phyloP scores from a whole-genome alignment of 2,329 filamentous ascomycete species.

The Penicillium sp. region DNA sequence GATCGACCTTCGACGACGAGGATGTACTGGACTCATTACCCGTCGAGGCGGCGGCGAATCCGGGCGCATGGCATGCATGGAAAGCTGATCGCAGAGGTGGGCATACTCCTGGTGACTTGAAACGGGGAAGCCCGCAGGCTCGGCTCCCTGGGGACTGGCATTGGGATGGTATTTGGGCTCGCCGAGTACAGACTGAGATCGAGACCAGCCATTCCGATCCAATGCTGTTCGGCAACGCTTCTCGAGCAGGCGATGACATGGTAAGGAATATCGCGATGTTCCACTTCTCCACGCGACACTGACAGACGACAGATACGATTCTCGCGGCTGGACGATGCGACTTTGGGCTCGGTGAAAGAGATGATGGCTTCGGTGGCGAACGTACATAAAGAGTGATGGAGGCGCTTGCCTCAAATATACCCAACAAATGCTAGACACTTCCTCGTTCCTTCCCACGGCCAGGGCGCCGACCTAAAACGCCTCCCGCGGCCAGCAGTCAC shows the following conservation, averaged over 20 bases:
- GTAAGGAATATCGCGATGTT: slow-evolving; percentile 49
- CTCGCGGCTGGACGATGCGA: slow-evolving; percentile 39
- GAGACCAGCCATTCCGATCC: slow-evolving; percentile 77
- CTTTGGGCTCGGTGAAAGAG: slow-evolving; percentile 39
- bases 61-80: slow-evolving; percentile 95
- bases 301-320: slow-evolving; percentile 43
- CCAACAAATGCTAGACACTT: slow-evolving; percentile 18
- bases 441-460: slow-evolving; percentile 2
- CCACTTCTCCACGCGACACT: not conserved
- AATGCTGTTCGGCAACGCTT: slow-evolving; percentile 72
- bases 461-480: not conserved
- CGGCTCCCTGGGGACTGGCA: slow-evolving; percentile 85
- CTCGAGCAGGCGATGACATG: slow-evolving; percentile 68
- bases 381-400: slow-evolving; percentile 26
- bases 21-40: slow-evolving; percentile 77
- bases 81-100: slow-evolving; percentile 65
- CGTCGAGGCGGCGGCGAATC: slow-evolving; percentile 81
- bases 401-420: slow-evolving; percentile 28
- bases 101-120: slow-evolving; percentile 33
- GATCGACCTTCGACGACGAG: slow-evolving; percentile 79
- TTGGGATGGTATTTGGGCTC: slow-evolving; percentile 97
- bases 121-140: slow-evolving; percentile 50
- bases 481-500: not conserved
- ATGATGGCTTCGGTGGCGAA: slow-evolving; percentile 38
- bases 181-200: slow-evolving; percentile 79